These are phyloP conservation scores for Saturnispora quitensis DNA, from an alignment of 805 yeast genomes.

Conservation along the genomic window DNA sequence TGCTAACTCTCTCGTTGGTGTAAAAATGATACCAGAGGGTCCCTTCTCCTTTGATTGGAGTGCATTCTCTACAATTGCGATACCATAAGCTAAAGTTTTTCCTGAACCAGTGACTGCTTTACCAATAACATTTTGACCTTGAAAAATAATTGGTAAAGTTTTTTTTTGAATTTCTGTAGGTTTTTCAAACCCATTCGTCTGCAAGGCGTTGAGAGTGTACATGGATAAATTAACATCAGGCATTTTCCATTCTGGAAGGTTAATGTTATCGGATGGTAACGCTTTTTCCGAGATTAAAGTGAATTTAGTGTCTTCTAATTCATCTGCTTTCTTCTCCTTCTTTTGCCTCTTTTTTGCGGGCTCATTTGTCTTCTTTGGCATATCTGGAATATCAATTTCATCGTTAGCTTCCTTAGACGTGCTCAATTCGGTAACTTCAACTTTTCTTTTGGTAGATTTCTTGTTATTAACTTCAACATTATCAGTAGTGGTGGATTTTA, in stretches of 20 bases:
- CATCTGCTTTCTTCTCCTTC: constrained; percentile 5
- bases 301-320: constrained; percentile 9
- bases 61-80: constrained; percentile 75
- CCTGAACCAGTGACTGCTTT: constrained; percentile 98
- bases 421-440: constrained; percentile 5
- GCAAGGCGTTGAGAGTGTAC: constrained; percentile 53
- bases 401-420: constrained; percentile 13
- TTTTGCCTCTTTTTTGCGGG: constrained; percentile 7
- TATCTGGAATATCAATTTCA: constrained; percentile 11
- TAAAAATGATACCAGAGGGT: constrained; percentile 74
- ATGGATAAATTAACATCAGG: constrained; percentile 38
- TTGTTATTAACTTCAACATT: background rate
- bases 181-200: constrained; percentile 42
- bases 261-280: constrained; percentile 27
- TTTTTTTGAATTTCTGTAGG: constrained; percentile 83
- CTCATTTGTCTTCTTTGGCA: constrained; percentile 1
- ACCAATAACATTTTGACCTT: constrained; percentile 79
- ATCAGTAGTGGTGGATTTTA: background rate
- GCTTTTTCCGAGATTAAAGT: constrained; percentile 9
- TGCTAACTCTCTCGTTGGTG: constrained; percentile 96
- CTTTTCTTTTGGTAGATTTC: constrained; percentile 9
- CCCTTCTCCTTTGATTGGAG: constrained; percentile 11
- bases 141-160: constrained; percentile 65
- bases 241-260: constrained; percentile 51
- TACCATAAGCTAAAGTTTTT: constrained; percentile 91